phyloP scores from a whole-genome alignment of 331 rosid species.

The Rhamnella rubrinervis region DNA sequence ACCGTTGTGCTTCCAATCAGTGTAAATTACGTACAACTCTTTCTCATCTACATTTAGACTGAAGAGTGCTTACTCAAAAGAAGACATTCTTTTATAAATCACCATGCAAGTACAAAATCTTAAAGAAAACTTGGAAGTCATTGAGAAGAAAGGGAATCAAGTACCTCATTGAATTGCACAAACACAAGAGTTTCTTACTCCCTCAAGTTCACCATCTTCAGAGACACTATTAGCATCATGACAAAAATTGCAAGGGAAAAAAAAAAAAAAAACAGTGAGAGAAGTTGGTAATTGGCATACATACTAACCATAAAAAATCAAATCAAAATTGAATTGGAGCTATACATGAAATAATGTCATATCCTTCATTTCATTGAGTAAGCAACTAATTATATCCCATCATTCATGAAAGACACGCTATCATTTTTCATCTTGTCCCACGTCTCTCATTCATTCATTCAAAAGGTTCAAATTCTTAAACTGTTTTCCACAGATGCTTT shows the following conservation, averaged over 20 bases:
- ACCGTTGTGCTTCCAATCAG: too few species aligned
- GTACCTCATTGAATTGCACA: slow-evolving; percentile 36
- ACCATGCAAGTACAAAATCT: background rate
- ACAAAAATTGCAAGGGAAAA: background rate
- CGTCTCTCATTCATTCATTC: background rate
- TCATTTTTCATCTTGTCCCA: slow-evolving; percentile 11
- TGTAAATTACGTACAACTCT: too few species aligned
- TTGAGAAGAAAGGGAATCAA: background rate
- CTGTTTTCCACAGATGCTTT: background rate
- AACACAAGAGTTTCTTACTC: slow-evolving; percentile 42
- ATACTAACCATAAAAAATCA: too few species aligned
- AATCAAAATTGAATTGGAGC: too few species aligned
- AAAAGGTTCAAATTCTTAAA: background rate
- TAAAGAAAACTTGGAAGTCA: background rate
- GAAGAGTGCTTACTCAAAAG: too few species aligned
- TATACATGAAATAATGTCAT: too few species aligned
- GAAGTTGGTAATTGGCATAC: too few species aligned
- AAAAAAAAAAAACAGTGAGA: background rate
- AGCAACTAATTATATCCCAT: background rate
- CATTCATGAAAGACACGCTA: background rate
- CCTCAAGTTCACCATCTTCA: slow-evolving; percentile 41
- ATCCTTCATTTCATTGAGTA: background rate
- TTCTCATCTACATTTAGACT: background rate
- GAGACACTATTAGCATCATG: slow-evolving; percentile 26
- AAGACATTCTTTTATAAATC: too few species aligned